Percentiles rank a stretch among this genome's conserved stretches.
Conservation (phyloP, 2,329 filamentous ascomycete species). For the Pseudodiploospora longispora region DNA sequence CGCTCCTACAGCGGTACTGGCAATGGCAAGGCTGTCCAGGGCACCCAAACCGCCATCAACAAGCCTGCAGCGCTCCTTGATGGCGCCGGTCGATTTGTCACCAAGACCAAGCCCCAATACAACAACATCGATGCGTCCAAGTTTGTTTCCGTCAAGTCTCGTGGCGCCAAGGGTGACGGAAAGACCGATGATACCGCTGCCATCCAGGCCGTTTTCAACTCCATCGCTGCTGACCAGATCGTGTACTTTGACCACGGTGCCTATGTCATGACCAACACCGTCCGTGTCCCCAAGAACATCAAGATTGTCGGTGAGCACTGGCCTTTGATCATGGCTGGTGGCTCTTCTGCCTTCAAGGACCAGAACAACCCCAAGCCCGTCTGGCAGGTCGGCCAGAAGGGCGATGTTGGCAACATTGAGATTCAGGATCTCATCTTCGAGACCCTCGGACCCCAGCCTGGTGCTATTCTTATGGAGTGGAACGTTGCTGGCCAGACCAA, state of each 20-base stretch:
- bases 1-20: conserved; percentile 52
- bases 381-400: conserved; percentile 72
- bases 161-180: conserved; percentile 83
- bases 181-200: conserved; percentile 77
- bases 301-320: conserved; percentile 88
- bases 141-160: conserved; percentile 76
- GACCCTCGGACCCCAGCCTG: conserved; percentile 74
- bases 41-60: conserved; percentile 38
- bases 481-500: conserved; percentile 63
- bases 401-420: conserved; percentile 73
- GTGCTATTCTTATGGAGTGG: conserved; percentile 87
- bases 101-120: conserved; percentile 86
- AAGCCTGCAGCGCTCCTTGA: conserved; percentile 64
- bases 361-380: conserved; percentile 71
- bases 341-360: conserved; percentile 62
- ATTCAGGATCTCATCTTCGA: conserved; percentile 83
- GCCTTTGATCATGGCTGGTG: conserved; percentile 80
- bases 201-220: conserved; percentile 71
- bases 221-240: conserved; percentile 53
- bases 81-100: conserved; percentile 60
- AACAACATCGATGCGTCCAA: conserved; percentile 54
- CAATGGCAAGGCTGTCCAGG: conserved; percentile 50
- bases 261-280: conserved; percentile 61
- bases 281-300: conserved; percentile 69
- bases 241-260: conserved; percentile 71